A percentile compares a stretch with the other conserved stretches of the same genome.
Conservation (phyloP, 768 basidiomycete species). For the Tylopilus intermedius region DNA sequence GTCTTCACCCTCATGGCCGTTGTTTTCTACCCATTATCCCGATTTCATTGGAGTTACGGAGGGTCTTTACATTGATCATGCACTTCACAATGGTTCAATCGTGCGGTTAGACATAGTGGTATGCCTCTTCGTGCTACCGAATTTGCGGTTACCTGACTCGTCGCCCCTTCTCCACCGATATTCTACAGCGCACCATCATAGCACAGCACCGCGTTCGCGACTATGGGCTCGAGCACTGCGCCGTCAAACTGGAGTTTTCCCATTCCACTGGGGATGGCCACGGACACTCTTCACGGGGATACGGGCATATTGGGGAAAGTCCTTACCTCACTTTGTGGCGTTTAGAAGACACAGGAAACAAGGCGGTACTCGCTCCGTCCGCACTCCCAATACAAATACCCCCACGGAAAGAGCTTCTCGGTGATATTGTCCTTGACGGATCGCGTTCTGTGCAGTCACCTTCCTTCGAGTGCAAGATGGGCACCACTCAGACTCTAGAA, state of each 20-base stretch:
- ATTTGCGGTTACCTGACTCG: not conserved
- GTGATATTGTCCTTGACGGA: conserved; percentile 17
- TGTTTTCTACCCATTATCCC: conserved; percentile 17
- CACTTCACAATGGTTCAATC: conserved; percentile 17
- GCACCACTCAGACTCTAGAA: conserved; percentile 20
- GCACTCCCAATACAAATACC: conserved; percentile 11
- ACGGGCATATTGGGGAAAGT: conserved; percentile 11
- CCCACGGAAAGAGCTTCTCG: conserved; percentile 11
- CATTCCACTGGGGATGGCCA: not conserved
- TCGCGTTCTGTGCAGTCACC: conserved; percentile 4
- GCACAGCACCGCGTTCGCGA: conserved; percentile 24
- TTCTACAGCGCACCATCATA: conserved; percentile 12
- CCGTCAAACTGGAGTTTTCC: conserved; percentile 10
- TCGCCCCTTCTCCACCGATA: not conserved
- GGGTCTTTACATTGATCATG: conserved; percentile 3
- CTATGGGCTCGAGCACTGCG: conserved; percentile 21
- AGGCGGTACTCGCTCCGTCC: conserved; percentile 6
- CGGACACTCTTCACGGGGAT: conserved; percentile 9
- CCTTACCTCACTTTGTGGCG: conserved; percentile 20
- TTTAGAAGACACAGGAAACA: conserved; percentile 6
- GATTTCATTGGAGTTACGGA: conserved; percentile 21
- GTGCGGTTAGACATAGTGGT: conserved; percentile 20
- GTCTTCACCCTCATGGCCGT: conserved; percentile 26
- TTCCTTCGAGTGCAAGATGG: conserved; percentile 11
- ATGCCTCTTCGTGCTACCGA: not conserved